Conservation (phyloP, 2,329 filamentous ascomycete species). For the Tolypocladium tropicale region DNA sequence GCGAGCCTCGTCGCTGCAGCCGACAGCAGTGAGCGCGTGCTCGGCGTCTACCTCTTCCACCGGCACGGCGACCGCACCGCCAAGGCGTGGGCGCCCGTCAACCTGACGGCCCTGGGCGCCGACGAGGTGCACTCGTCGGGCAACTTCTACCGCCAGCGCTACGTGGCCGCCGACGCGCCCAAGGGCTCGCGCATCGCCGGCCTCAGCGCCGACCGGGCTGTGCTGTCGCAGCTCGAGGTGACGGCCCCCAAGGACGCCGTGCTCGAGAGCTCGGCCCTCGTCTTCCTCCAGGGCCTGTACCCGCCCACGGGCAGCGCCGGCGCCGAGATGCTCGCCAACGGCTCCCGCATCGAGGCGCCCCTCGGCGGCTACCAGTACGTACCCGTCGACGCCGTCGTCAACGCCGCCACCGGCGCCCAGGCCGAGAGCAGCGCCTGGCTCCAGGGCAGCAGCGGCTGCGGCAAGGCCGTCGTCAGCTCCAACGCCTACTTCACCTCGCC, state of each 20-base stretch:
- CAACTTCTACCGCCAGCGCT: slow-evolving; percentile 64
- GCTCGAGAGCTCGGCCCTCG: slow-evolving; percentile 67
- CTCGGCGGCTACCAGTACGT: slow-evolving; percentile 78
- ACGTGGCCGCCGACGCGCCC: slow-evolving; percentile 50
- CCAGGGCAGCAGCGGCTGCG: slow-evolving; percentile 47
- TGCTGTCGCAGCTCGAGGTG: slow-evolving; percentile 59
- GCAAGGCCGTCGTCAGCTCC: slow-evolving; percentile 42
- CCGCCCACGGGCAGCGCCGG: slow-evolving; percentile 54
- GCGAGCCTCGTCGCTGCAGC: slow-evolving; percentile 19
- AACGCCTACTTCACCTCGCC: slow-evolving; percentile 41
- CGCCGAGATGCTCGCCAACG: slow-evolving; percentile 59
- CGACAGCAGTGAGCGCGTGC: slow-evolving; percentile 51
- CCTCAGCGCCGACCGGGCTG: slow-evolving; percentile 56
- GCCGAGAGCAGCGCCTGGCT: slow-evolving; percentile 48
- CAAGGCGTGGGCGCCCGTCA: slow-evolving; percentile 61
- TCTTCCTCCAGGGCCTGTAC: slow-evolving; percentile 79
- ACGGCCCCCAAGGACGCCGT: slow-evolving; percentile 66
- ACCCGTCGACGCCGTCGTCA: slow-evolving; percentile 53
- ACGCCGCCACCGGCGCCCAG: slow-evolving; percentile 42
- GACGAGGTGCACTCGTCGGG: slow-evolving; percentile 64
- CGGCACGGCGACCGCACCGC: slow-evolving; percentile 83
- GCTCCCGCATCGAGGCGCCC: slow-evolving; percentile 53
- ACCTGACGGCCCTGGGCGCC: slow-evolving; percentile 72
- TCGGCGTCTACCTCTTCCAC: slow-evolving; percentile 80
- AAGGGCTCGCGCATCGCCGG: slow-evolving; percentile 49